Evolutionary conservation across 2,329 filamentous ascomycete genomes (phyloP).

Genomic region (Metarhizium brunneum): DNA sequence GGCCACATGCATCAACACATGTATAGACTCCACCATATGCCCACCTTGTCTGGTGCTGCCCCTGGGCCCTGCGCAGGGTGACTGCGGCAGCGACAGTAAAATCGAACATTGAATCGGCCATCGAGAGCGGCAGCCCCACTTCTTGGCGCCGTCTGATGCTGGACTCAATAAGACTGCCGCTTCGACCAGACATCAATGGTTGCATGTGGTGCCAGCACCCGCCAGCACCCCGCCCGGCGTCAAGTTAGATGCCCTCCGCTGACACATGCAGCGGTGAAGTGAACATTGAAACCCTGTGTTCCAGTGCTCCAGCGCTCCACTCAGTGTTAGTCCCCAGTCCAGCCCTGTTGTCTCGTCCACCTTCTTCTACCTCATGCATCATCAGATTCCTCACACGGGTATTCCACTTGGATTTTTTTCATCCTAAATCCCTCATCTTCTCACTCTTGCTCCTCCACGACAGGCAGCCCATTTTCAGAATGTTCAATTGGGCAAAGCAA

Average conservation of each 20-base stretch:
- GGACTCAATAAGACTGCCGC: background rate
- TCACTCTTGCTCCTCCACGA: background rate
- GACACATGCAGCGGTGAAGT: no score
- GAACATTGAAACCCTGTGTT: no score
- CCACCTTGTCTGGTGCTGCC: no score
- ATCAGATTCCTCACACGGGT: background rate
- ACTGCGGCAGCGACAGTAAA: background rate
- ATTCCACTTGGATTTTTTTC: background rate
- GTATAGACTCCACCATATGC: no score
- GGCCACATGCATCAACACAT: no score
- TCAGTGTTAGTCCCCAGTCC: no score
- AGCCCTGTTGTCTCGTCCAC: background rate
- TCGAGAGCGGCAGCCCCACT: background rate
- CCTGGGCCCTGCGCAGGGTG: no score
- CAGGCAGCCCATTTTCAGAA: slow-evolving; percentile 29
- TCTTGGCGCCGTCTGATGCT: background rate
- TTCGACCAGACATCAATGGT: no score
- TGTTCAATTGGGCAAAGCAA: slow-evolving; percentile 94
- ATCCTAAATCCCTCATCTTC: background rate
- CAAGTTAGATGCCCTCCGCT: no score
- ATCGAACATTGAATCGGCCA: background rate
- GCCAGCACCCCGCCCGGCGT: no score
- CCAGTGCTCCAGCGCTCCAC: no score
- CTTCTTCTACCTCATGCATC: background rate
- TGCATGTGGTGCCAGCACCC: no score